Base-by-base conservation (phyloP, 202 grass and related monocot species). In the Tripidium arundinaceum region DNA sequence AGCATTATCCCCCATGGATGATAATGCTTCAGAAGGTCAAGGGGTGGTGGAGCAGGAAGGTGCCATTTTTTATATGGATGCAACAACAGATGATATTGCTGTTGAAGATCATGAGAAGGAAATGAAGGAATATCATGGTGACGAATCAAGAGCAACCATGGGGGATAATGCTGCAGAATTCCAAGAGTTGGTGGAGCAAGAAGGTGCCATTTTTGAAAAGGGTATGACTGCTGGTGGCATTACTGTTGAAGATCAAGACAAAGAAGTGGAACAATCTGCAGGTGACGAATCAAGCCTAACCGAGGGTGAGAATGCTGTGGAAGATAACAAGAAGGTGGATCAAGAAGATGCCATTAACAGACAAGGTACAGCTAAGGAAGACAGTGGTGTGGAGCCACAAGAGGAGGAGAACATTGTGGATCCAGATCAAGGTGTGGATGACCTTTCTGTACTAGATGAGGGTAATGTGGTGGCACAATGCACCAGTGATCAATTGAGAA, bases 21-120 rank as follows among this genome's bases (percentile, higher is more conserved):
- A 68, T 39, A 72, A 2, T 47, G 24, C 16, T 21, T 21, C 77
- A 22, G 40, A 70, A 49, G 49, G 33, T 77, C 50, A 69, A 12
- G 72, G 63, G 45, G 49, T 6, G 33, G 66, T 63, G 57, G 67
- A 46, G 49, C 50, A 61, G 76, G 63, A 65, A 49, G 11, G 49
- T 69, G n/a, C 21, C 38, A 68, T 47, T 27, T 29, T 25, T 12
- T 8, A 43, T 25, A 68, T 13, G 72, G 11, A 13, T 69, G 49
- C 5, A 36, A 15, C 38, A 42, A 31, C 8, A 22, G 19, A 84
- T 84, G 39, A 3, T 15, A 38, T 65, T 85, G 43, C 67, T 72
- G 36, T 72, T 28, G 75, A 84, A 39, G 42, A 62, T 65, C 57
- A 72, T 65, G 75, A 52, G 40, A 84, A 85, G 65, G 40, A 3